Evolutionary conservation across 2,329 filamentous ascomycete genomes (phyloP), one percentile per base, ranked within the genome.

Genomic region (Colletotrichum sidae): DNA sequence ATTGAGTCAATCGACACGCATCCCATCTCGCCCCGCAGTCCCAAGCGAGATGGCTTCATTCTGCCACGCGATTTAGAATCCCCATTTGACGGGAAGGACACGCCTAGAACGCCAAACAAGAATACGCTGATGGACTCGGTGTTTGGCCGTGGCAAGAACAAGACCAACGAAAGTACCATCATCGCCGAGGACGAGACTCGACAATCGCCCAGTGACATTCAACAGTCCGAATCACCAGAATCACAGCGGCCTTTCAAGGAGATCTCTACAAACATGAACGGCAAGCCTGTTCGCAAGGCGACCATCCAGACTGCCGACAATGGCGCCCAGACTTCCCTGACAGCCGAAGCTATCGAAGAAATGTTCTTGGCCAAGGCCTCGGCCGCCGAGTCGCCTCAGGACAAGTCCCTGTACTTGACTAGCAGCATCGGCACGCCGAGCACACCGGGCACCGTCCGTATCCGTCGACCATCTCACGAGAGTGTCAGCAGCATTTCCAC

Each of bases 271-370:
- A 92, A 91, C 72, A 77, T 82, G 3, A 78, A 76, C 64, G 72
- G 76, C 55, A 79, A 79, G 17, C 71, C 78, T 33, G 53, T 69
- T 7, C 81, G 80, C 62, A 84, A 81, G 71, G 71, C 69, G 25
- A 56, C 74, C 25, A 67, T 79, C 45, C 76, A 79, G 59, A 90
- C 84, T 67, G 80, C 83, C 17, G 93, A 97, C 71, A 90, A 91
- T 69, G 87, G 90, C 57, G 91, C 92, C 12, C 95, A 97, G 78
- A 97, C 94, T 33, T 84, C 90, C 44, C 82, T 97, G 37, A 96
- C 93, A n/a, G 87, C 92, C 0, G 87, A 91, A 54, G 89, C 91
- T 60, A 93, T 97, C 68, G 94, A 97, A 70, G 86, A 88, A 60
- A 84, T 97, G 72, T 79, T 96, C 60, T 85, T 86, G 69, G 83